Evolutionary conservation across 768 basidiomycete species (phyloP).

Genomic region (Cystobasidium tubakii): DNA sequence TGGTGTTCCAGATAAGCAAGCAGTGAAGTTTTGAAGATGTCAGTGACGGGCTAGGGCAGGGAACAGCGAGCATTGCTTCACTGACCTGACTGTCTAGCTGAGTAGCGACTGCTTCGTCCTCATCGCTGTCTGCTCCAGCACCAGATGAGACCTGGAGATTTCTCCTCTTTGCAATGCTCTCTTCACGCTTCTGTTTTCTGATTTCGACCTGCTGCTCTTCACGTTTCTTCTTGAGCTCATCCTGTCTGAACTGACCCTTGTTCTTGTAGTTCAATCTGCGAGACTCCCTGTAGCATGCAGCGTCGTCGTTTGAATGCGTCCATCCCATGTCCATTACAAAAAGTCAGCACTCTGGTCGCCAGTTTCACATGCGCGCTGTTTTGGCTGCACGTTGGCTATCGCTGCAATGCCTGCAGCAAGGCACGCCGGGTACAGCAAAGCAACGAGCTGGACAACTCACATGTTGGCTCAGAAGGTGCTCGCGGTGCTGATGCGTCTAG

Average conservation of each 20-base stretch:
- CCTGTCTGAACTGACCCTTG: constrained; percentile 79
- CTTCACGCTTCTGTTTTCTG: constrained; percentile 94
- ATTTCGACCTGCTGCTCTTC: constrained; percentile 99
- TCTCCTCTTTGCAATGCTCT: constrained; percentile 94
- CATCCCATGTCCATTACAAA: no score
- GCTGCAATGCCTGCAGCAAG: neutral
- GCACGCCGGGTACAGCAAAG: neutral
- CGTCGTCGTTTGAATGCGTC: no score
- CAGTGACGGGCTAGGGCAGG: neutral
- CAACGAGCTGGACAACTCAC: neutral
- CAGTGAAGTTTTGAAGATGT: neutral
- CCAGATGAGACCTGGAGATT: constrained; percentile 65
- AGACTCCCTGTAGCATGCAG: constrained; percentile 37
- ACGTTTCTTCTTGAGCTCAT: constrained; percentile 88
- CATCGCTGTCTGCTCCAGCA: constrained; percentile 76
- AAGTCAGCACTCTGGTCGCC: neutral
- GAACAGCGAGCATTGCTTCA: constrained; percentile 32
- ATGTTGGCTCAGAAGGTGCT: neutral
- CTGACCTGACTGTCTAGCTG: constrained; percentile 73
- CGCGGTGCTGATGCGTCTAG: neutral
- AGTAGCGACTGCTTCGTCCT: constrained; percentile 61
- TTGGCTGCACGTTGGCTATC: neutral
- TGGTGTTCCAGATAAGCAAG: neutral
- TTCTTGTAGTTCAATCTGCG: constrained; percentile 68
- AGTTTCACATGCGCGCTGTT: neutral